Evolutionary conservation across 2,329 filamentous ascomycete genomes (phyloP).

Genomic region (Conoideocrella luteorostrata): DNA sequence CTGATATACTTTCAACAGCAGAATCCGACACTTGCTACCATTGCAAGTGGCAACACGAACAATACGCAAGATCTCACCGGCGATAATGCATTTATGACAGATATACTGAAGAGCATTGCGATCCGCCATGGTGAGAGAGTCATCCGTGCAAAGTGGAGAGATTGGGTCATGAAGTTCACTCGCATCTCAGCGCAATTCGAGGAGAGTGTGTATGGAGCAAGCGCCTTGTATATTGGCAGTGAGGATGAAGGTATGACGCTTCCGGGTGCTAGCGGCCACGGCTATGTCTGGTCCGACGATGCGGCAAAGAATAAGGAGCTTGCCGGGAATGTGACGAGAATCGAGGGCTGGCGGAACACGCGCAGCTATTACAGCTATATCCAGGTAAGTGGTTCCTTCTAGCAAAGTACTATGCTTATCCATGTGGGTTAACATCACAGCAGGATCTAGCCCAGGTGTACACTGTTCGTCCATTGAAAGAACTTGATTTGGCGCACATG

Average conservation of each 20-base stretch:
- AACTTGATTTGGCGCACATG: slow-evolving; percentile 84
- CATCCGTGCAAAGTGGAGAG: slow-evolving; percentile 85
- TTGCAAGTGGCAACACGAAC: slow-evolving; percentile 36
- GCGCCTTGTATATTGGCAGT: slow-evolving; percentile 76
- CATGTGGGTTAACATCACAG: neutral
- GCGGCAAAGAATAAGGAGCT: slow-evolving; percentile 74
- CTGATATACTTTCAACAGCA: slow-evolving; percentile 82
- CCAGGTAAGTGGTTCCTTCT: slow-evolving; percentile 47
- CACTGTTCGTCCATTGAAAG: slow-evolving; percentile 61
- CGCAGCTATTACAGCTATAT: slow-evolving; percentile 94
- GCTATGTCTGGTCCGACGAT: slow-evolving; percentile 92
- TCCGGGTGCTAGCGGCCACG: slow-evolving; percentile 67
- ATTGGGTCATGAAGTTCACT: slow-evolving; percentile 92
- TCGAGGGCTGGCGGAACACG: slow-evolving; percentile 95
- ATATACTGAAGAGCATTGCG: slow-evolving; percentile 75
- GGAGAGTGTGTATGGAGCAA: slow-evolving; percentile 89
- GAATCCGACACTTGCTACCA: slow-evolving; percentile 49
- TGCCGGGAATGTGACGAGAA: slow-evolving; percentile 82
- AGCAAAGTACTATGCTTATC: neutral
- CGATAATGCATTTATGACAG: slow-evolving; percentile 82
- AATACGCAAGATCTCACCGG: slow-evolving; percentile 66
- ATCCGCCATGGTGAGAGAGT: slow-evolving; percentile 84
- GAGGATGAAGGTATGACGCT: slow-evolving; percentile 59
- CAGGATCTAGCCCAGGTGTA: slow-evolving; percentile 62
- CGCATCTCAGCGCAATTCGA: slow-evolving; percentile 91